phyloP scores from a whole-genome alignment of 805 yeast genomes.

The Scheffersomyces stipitis region DNA sequence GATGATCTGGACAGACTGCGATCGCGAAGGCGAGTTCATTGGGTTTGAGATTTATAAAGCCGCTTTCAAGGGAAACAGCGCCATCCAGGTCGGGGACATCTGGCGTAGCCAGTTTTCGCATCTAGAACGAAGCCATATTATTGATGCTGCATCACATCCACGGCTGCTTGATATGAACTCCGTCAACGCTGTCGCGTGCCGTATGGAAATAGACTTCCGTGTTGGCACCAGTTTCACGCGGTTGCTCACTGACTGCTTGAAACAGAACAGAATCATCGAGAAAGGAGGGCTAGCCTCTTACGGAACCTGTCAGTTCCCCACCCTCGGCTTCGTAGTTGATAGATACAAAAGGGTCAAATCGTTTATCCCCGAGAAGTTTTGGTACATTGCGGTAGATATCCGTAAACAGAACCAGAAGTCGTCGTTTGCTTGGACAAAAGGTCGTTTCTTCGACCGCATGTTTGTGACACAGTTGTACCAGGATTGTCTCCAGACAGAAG shows the following conservation, averaged over 20 bases:
- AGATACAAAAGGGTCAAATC: constrained; percentile 71
- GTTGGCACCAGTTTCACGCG: constrained; percentile 91
- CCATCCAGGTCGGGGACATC: constrained; percentile 41
- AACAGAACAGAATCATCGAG: constrained; percentile 30
- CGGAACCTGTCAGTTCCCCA: constrained; percentile 96
- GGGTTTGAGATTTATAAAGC: constrained; percentile 78
- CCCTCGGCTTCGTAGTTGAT: constrained; percentile 94
- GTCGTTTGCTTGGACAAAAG: constrained; percentile 69
- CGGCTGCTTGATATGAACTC: constrained; percentile 59
- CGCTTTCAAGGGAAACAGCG: constrained; percentile 59
- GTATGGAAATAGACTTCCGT: constrained; percentile 85
- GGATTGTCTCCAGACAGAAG: constrained; percentile 52
- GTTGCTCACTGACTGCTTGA: constrained; percentile 59
- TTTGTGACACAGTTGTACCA: constrained; percentile 66
- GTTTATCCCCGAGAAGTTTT: constrained; percentile 77
- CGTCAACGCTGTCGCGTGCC: constrained; percentile 80
- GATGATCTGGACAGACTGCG: constrained; percentile 99
- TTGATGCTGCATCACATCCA: constrained; percentile 74
- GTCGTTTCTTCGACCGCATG: constrained; percentile 70
- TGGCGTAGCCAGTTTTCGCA: constrained; percentile 88
- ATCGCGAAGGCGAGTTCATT: constrained; percentile 92
- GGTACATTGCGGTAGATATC: constrained; percentile 64
- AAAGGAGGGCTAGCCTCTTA: constrained; percentile 58
- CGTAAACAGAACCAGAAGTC: constrained; percentile 41
- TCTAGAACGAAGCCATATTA: constrained; percentile 71